A percentile compares a stretch with the other conserved stretches of the same genome.
phyloP scores from a whole-genome alignment of 352 stramenopile species.

The Globisporangium paroecandrum region DNA sequence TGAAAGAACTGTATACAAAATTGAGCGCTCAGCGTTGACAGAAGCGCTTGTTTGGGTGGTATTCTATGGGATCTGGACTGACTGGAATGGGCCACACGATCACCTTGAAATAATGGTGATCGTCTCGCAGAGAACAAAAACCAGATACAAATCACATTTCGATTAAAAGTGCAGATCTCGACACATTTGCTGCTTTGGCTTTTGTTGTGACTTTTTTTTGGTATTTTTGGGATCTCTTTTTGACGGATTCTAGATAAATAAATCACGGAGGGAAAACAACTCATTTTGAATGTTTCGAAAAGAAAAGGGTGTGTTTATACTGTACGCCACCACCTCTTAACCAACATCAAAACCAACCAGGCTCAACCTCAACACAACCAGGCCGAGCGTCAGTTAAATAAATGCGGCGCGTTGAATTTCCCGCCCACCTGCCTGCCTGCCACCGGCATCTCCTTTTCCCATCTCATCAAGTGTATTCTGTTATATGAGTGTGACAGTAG shows the following conservation, averaged over 20 bases:
- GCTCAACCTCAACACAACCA: not conserved
- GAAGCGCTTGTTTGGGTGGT: too few species aligned
- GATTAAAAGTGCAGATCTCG: not conserved
- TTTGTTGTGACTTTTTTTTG: too few species aligned
- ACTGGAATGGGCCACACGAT: not conserved
- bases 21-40: too few species aligned
- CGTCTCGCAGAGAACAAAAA: not conserved
- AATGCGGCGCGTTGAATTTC: not conserved
- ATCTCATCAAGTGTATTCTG: not conserved
- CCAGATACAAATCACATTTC: not conserved
- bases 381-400: not conserved
- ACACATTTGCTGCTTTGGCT: not conserved
- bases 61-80: not conserved
- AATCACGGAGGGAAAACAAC: not conserved
- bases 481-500: not conserved
- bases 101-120: not conserved
- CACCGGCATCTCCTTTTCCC: not conserved
- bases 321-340: not conserved
- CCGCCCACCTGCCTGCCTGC: not conserved
- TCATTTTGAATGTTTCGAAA: not conserved
- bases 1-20: too few species aligned
- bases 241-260: not conserved
- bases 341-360: too few species aligned
- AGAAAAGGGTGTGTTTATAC: not conserved
- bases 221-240: too few species aligned